A percentile compares a stretch with the other conserved stretches of the same genome.
Evolutionary conservation across 2,329 filamentous ascomycete genomes (phyloP).

Genomic region (Rhexocercosporidium sp.): DNA sequence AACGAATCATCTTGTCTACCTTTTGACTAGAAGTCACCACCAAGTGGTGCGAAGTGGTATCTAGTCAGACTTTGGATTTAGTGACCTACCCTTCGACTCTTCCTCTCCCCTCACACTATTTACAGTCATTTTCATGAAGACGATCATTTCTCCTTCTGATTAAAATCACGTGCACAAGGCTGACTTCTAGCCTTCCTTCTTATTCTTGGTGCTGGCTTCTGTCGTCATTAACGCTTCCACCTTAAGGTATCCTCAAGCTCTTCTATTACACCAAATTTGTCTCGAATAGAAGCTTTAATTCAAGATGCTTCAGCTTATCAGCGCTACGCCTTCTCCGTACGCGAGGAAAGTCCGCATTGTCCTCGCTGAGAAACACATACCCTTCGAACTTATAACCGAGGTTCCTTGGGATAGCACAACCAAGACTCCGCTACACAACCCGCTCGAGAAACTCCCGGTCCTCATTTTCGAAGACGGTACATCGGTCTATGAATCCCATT

Average conservation of each 20-base stretch:
- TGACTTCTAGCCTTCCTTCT: neutral
- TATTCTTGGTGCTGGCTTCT: neutral
- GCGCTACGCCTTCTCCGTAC: constrained; percentile 22
- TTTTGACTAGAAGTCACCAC: no score
- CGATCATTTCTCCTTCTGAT: neutral
- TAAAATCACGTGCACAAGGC: neutral
- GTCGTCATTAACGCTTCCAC: neutral
- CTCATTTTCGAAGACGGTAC: constrained; percentile 23
- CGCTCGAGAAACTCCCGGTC: constrained; percentile 22
- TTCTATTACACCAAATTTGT: neutral
- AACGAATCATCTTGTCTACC: no score
- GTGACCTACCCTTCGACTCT: no score
- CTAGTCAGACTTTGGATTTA: no score
- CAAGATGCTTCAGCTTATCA: constrained; percentile 24
- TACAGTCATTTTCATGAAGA: neutral
- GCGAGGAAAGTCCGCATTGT: constrained; percentile 23
- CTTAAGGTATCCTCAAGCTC: no score
- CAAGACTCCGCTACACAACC: constrained; percentile 16
- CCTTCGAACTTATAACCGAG: constrained; percentile 21
- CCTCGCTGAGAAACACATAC: constrained; percentile 23
- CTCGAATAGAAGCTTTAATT: no score
- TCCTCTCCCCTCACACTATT: no score
- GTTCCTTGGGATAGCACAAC: constrained; percentile 22
- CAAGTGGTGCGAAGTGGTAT: no score
- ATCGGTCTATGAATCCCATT: constrained; percentile 22